These are phyloP conservation scores for Coniochaeta pulveracea DNA, from an alignment of 2,329 filamentous ascomycete genomes.

Conservation along the genomic window DNA sequence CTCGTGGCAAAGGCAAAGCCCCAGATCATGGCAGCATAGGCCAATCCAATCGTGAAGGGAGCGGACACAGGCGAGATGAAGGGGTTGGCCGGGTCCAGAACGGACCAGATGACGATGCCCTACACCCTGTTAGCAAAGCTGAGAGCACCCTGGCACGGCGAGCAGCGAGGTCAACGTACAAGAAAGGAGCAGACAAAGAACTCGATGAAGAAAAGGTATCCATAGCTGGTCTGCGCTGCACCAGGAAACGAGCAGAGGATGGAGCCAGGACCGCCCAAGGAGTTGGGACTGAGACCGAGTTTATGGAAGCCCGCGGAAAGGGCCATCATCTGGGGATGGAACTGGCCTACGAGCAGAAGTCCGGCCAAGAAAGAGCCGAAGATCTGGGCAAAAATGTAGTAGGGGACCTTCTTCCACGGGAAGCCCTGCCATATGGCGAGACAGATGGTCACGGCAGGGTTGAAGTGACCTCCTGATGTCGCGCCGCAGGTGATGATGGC, in stretches of 20 bases:
- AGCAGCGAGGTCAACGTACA: constrained; percentile 37
- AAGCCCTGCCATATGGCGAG: constrained; percentile 44
- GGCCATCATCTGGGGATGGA: constrained; percentile 31
- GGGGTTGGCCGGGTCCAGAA: constrained; percentile 45
- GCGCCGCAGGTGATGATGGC: constrained; percentile 45
- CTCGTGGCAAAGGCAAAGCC: constrained; percentile 41
- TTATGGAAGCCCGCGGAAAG: constrained; percentile 2
- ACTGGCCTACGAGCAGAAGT: constrained; percentile 42
- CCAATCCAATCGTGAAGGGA: constrained; percentile 44
- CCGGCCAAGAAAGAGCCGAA: constrained; percentile 44
- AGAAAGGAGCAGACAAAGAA: constrained; percentile 48
- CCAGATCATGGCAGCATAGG: constrained; percentile 42
- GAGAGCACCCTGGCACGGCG: not conserved
- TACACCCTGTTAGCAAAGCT: not conserved
- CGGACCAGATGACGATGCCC: constrained; percentile 14
- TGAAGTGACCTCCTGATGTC: constrained; percentile 43
- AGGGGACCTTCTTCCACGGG: constrained; percentile 44
- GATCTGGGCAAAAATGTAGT: constrained; percentile 45
- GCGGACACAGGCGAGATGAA: constrained; percentile 35
- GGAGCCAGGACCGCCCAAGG: constrained; percentile 8
- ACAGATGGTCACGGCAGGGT: constrained; percentile 35
- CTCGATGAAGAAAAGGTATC: constrained; percentile 46
- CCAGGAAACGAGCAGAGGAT: constrained; percentile 44
- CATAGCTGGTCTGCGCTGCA: constrained; percentile 36
- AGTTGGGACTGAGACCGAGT: not conserved